Conservation (phyloP, 2,329 filamentous ascomycete species). For the Xylaria multiplex region DNA sequence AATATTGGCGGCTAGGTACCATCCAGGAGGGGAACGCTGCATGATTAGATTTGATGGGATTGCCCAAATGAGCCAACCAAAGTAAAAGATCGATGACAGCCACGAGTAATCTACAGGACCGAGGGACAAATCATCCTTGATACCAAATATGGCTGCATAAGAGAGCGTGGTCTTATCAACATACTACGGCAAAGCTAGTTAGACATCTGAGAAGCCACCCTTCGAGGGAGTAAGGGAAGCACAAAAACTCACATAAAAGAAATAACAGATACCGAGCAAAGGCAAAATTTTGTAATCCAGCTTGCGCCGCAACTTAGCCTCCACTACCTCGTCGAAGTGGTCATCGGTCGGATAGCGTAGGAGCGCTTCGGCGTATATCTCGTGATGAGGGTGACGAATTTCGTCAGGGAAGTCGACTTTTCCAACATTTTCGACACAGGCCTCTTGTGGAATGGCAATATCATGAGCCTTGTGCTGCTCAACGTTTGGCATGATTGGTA, state of each 20-base stretch:
- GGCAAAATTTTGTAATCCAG: conserved; percentile 19
- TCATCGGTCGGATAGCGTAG: conserved; percentile 22
- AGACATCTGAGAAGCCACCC: neutral
- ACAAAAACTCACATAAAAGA: conserved; percentile 16
- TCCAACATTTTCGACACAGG: conserved; percentile 13
- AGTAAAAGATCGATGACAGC: conserved; percentile 45
- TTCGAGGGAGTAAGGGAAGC: neutral
- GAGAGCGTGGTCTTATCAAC: conserved; percentile 45
- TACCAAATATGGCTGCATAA: conserved; percentile 44
- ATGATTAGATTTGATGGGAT: conserved; percentile 53
- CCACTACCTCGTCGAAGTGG: conserved; percentile 8
- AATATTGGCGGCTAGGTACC: conserved; percentile 51
- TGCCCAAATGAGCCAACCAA: conserved; percentile 54
- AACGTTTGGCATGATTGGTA: neutral
- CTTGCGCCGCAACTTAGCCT: conserved; percentile 19
- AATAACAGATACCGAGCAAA: conserved; percentile 16
- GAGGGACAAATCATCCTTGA: conserved; percentile 41
- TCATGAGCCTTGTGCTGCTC: neutral
- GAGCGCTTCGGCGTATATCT: conserved; percentile 16
- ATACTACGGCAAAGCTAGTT: conserved; percentile 32
- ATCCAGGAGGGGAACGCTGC: conserved; percentile 49
- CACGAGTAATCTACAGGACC: conserved; percentile 42
- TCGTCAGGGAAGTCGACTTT: neutral
- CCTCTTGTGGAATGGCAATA: neutral
- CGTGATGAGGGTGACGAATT: conserved; percentile 18